These are phyloP conservation scores for Biscogniauxia mediterranea DNA, from an alignment of 2,329 filamentous ascomycete species.

Conservation along the genomic window DNA sequence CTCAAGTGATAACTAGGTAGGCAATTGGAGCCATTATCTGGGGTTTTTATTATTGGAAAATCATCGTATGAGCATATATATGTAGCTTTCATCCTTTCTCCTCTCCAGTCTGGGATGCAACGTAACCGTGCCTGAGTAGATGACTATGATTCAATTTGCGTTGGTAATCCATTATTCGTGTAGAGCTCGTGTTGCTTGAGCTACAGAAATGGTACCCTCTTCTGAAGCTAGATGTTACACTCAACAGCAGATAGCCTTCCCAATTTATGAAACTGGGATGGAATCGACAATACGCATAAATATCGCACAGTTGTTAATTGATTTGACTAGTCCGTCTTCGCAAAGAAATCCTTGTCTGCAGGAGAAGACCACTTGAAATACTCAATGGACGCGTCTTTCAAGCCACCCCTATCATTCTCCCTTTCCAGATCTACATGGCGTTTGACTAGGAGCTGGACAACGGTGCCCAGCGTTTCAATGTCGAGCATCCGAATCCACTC, in stretches of 20 bases:
- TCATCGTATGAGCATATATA: too few relatives aligned
- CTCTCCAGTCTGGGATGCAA: too few relatives aligned
- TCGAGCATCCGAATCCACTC: not conserved
- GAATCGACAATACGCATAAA: not conserved
- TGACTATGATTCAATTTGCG: too few relatives aligned
- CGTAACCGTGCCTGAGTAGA: too few relatives aligned
- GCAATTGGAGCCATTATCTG: too few relatives aligned
- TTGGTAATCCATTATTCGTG: too few relatives aligned
- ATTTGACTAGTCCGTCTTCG: not conserved
- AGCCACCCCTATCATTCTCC: not conserved
- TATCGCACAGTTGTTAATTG: not conserved
- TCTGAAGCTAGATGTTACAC: too few relatives aligned
- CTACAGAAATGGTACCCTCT: too few relatives aligned
- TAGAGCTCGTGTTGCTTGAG: too few relatives aligned
- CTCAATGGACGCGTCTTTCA: not conserved
- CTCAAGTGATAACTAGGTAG: too few relatives aligned
- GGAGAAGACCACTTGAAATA: not conserved
- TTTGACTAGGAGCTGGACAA: not conserved
- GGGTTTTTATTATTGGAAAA: too few relatives aligned
- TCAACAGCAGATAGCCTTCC: not conserved
- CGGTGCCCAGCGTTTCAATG: not conserved
- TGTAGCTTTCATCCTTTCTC: too few relatives aligned
- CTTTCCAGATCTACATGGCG: not conserved
- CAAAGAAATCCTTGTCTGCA: not conserved
- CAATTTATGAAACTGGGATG: not conserved